A percentile compares a stretch with the other conserved stretches of the same genome.
phyloP scores from a whole-genome alignment of 768 basidiomycete species.

The Suillus decipiens region DNA sequence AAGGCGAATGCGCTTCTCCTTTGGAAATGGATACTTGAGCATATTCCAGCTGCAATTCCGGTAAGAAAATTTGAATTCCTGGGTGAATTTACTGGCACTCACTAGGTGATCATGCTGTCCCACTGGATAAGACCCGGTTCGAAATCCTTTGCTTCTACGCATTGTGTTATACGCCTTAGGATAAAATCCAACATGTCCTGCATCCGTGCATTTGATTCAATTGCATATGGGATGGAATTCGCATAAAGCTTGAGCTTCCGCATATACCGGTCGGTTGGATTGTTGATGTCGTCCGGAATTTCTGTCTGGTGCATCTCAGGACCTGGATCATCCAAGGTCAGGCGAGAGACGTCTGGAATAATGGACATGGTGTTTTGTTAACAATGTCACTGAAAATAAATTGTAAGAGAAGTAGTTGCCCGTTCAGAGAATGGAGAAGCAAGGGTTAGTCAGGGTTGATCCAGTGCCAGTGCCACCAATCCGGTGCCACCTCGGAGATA shows the following conservation, averaged over 20 bases:
- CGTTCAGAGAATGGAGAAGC: background rate
- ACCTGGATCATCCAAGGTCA: constrained; percentile 43
- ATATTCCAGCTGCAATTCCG: constrained; percentile 62
- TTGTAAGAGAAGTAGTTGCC: constrained; percentile 2
- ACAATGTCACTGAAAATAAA: background rate
- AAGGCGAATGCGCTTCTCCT: constrained; percentile 70
- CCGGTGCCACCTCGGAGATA: background rate
- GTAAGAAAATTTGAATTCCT: constrained; percentile 18
- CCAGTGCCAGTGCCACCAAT: background rate
- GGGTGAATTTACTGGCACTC: constrained; percentile 32
- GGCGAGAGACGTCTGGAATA: constrained; percentile 49
- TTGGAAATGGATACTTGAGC: constrained; percentile 86
- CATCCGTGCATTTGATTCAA: constrained; percentile 78
- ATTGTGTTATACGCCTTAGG: constrained; percentile 66
- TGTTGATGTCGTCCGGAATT: constrained; percentile 33
- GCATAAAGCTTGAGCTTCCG: constrained; percentile 65
- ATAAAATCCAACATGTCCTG: constrained; percentile 75
- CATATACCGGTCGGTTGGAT: constrained; percentile 47
- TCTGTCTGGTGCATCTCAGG: constrained; percentile 17
- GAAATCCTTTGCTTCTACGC: constrained; percentile 78
- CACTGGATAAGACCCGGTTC: constrained; percentile 79
- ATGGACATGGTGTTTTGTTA: constrained; percentile 26
- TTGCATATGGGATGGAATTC: constrained; percentile 69
- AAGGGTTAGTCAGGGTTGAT: constrained; percentile 10
- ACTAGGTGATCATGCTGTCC: constrained; percentile 78